Percentiles rank a stretch among this genome's conserved stretches.
Evolutionary conservation across 768 basidiomycete genomes (phyloP).

Genomic region (Leccinum subgranulosum): DNA sequence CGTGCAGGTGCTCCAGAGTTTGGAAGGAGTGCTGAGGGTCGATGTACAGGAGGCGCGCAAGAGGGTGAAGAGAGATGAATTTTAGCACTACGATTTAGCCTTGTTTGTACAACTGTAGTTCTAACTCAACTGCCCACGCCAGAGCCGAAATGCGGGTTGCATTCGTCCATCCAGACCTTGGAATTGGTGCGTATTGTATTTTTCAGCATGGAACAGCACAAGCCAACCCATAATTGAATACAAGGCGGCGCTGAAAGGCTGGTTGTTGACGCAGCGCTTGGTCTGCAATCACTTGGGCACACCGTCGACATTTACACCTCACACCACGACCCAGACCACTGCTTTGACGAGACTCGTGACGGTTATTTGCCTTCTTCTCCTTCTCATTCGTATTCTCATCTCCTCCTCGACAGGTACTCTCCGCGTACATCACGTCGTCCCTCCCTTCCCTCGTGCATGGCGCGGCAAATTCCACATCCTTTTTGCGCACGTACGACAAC

Average conservation of each 20-base stretch:
- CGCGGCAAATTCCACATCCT: constrained; percentile 84
- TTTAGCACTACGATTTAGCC: constrained; percentile 4
- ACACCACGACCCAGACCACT: constrained; percentile 81
- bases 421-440: constrained; percentile 62
- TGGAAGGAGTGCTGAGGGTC: constrained; percentile 21
- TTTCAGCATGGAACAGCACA: not conserved
- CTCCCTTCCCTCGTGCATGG: constrained; percentile 79
- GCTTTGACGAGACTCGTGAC: constrained; percentile 91
- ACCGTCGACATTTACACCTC: constrained; percentile 89
- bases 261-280: constrained; percentile 63
- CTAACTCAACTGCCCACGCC: no score
- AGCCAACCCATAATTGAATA: not conserved
- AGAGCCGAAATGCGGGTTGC: constrained; percentile 49
- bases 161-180: constrained; percentile 92
- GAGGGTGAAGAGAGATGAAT: constrained; percentile 27
- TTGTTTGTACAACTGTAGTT: not conserved
- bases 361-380: constrained; percentile 43
- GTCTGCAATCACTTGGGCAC: constrained; percentile 82
- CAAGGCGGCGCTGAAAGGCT: not conserved
- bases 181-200: constrained; percentile 60
- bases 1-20: constrained; percentile 12
- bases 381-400: constrained; percentile 10
- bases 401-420: constrained; percentile 62
- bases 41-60: constrained; percentile 21
- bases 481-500: constrained; percentile 83